These are phyloP conservation scores for Starmerella floris DNA, from an alignment of 805 yeast species.

Conservation along the genomic window DNA sequence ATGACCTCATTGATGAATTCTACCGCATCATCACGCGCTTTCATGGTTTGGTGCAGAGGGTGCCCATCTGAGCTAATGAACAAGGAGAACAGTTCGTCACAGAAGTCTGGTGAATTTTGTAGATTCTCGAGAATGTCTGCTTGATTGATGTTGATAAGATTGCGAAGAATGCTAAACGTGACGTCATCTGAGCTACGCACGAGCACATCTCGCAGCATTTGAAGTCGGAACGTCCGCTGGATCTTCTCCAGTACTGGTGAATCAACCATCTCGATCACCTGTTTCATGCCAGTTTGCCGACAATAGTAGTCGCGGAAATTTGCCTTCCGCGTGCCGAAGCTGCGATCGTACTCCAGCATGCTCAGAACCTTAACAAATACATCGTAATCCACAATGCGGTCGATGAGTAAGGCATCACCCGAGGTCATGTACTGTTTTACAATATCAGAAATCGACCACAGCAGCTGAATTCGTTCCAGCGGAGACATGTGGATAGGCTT, in stretches of 20 bases:
- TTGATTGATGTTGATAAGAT: conserved; percentile 57
- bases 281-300: conserved; percentile 50
- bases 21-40: conserved; percentile 44
- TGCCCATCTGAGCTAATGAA: conserved; percentile 29
- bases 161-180: conserved; percentile 50
- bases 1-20: conserved; percentile 69
- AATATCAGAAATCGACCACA: conserved; percentile 59
- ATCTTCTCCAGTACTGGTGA: conserved; percentile 41
- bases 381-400: conserved; percentile 42
- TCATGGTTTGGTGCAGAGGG: not conserved
- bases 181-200: conserved; percentile 75
- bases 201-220: conserved; percentile 71
- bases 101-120: conserved; percentile 39
- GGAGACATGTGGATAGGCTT: not conserved
- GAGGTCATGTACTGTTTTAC: conserved; percentile 52
- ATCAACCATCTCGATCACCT: conserved; percentile 52
- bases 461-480: conserved; percentile 36
- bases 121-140: conserved; percentile 50
- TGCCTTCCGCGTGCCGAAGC: conserved; percentile 66
- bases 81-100: conserved; percentile 44
- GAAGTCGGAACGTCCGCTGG: conserved; percentile 61
- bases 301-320: conserved; percentile 56
- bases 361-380: conserved; percentile 52
- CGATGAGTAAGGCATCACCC: conserved; percentile 54
- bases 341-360: conserved; percentile 76